A percentile compares a stretch with the other conserved stretches of the same genome.
Conservation (phyloP, 345 rosid species). For the Brassica incana region DNA sequence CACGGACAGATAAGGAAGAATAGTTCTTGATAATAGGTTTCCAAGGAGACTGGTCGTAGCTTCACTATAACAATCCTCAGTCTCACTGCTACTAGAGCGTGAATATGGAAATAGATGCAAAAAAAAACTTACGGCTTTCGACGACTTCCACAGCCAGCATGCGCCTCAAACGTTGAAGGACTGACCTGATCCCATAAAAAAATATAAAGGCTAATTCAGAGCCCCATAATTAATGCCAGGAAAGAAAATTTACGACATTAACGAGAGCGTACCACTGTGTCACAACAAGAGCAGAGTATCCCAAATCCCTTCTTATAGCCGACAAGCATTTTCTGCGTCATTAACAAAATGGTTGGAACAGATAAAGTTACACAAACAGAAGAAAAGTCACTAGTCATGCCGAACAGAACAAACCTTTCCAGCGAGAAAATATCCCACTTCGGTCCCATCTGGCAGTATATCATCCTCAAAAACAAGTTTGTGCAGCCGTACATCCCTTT, state of each 20-base stretch:
- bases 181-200: conserved; percentile 61
- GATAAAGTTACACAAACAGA: background rate
- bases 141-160: conserved; percentile 93
- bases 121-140: conserved; percentile 82
- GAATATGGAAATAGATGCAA: background rate
- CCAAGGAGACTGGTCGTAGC: conserved; percentile 17
- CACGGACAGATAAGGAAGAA: background rate
- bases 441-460: conserved; percentile 84
- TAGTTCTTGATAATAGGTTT: background rate
- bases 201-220: conserved; percentile 23
- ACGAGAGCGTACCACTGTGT: conserved; percentile 56
- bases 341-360: conserved; percentile 32
- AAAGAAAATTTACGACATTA: conserved; percentile 18
- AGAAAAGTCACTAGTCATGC: background rate
- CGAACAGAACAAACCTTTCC: conserved; percentile 61
- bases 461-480: conserved; percentile 85
- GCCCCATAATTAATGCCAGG: background rate
- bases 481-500: conserved; percentile 84
- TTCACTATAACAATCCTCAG: background rate
- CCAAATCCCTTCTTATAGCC: conserved; percentile 85
- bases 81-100: conserved; percentile 1
- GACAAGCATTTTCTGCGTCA: conserved; percentile 72
- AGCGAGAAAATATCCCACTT: conserved; percentile 76
- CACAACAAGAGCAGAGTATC: conserved; percentile 84
- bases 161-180: conserved; percentile 91